A percentile compares a stretch with the other conserved stretches of the same genome.
Evolutionary conservation across 208 protist species (phyloP).

Genomic region (Hexamita inflata): DNA sequence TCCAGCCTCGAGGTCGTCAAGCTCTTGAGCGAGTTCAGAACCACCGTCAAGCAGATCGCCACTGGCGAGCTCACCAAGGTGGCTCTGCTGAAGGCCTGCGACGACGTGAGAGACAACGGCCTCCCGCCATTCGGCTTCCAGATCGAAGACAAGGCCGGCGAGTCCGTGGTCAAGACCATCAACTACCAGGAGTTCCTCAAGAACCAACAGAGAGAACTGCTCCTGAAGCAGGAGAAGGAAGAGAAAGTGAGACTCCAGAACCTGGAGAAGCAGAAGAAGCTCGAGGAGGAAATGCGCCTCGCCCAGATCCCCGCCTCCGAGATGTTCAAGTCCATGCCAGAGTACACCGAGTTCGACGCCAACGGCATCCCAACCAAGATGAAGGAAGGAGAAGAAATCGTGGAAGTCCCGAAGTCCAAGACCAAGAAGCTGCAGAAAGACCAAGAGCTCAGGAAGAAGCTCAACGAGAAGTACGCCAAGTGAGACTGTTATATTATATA

Average conservation of each 20-base stretch:
- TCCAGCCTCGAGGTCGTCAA: no score
- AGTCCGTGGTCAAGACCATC: background rate
- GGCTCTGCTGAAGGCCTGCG: background rate
- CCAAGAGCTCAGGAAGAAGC: constrained; percentile 14
- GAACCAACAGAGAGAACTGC: background rate
- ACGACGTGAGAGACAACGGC: background rate
- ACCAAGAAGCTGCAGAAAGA: constrained; percentile 21
- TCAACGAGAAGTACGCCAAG: constrained; percentile 17
- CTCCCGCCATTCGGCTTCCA: background rate
- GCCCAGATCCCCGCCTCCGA: background rate
- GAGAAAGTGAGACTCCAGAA: no score
- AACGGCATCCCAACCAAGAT: constrained; percentile 2
- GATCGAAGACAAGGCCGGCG: background rate
- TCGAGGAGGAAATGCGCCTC: background rate
- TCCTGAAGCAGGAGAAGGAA: background rate
- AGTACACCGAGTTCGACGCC: background rate
- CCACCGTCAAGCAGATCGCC: no score
- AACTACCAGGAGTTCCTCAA: background rate
- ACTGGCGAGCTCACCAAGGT: no score
- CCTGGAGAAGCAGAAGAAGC: background rate
- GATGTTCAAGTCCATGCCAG: background rate
- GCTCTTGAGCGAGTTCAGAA: no score
- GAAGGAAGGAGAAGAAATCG: background rate
- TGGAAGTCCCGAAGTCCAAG: background rate
- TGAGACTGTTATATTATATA: no score